These are phyloP conservation scores for Gracilaria caudata DNA, from an alignment of 23 red algal species.

Conservation along the genomic window DNA sequence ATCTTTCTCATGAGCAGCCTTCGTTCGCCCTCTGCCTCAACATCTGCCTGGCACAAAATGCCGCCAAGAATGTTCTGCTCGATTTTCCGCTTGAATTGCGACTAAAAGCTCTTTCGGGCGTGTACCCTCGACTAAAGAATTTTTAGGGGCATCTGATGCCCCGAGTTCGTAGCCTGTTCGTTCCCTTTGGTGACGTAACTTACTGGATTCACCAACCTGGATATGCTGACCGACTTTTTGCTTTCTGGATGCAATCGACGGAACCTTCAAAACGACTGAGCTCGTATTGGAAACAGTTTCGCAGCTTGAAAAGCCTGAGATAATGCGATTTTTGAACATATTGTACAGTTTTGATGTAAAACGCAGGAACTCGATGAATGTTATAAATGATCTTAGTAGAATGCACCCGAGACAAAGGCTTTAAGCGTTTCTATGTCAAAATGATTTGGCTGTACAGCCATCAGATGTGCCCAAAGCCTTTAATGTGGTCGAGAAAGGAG, in stretches of 20 bases:
- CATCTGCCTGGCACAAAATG: constrained; percentile 55
- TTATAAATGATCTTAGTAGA: constrained; percentile 41
- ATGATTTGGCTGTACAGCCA: constrained; percentile 57
- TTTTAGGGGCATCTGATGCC: too few species aligned
- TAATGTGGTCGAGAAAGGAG: constrained; percentile 29
- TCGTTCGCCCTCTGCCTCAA: too few species aligned
- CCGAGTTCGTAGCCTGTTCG: constrained; percentile 30
- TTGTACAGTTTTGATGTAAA: constrained; percentile 77
- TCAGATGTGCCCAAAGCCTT: constrained; percentile 75
- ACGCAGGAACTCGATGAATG: constrained; percentile 54
- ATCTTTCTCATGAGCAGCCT: too few species aligned
- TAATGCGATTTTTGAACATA: constrained; percentile 47
- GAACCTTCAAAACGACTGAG: constrained; percentile 75
- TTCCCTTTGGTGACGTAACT: neutral
- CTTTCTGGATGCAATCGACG: constrained; percentile 51
- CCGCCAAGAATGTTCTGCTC: constrained; percentile 70
- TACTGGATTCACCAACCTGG: neutral
- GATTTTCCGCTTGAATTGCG: constrained; percentile 63
- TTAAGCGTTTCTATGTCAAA: constrained; percentile 79
- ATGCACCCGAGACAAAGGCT: constrained; percentile 75
- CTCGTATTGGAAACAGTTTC: constrained; percentile 69
- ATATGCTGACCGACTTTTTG: neutral
- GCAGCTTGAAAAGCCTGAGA: constrained; percentile 67
- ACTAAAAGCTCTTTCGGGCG: constrained; percentile 36
- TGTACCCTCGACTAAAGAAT: neutral